Conservation (phyloP, 768 basidiomycete genomes). For the Galerina sulciceps region DNA sequence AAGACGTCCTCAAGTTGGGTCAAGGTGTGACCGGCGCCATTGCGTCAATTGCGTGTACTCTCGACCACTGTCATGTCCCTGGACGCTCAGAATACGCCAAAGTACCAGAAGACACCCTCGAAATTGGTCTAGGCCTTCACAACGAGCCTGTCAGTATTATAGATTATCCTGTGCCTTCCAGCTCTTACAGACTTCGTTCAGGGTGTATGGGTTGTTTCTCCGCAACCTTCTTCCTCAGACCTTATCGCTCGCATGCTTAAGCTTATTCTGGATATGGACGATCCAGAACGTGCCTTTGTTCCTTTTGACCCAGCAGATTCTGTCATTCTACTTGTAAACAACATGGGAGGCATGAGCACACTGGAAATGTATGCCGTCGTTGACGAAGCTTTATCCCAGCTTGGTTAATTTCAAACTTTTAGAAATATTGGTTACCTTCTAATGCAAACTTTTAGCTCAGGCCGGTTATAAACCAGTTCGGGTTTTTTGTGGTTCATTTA, state of each 20-base stretch:
- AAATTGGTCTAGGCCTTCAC: slow-evolving; percentile 2
- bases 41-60: slow-evolving; percentile 2
- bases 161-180: neutral
- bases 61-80: slow-evolving; percentile 2
- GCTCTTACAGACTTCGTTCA: neutral
- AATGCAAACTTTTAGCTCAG: neutral
- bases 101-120: neutral
- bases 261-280: slow-evolving; percentile 1
- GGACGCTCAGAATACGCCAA: slow-evolving; percentile 2
- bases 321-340: neutral
- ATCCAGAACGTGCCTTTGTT: slow-evolving; percentile 2
- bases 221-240: slow-evolving; percentile 1
- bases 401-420: neutral
- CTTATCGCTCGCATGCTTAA: slow-evolving; percentile 1
- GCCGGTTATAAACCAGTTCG: neutral
- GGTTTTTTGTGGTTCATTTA: neutral
- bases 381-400: neutral
- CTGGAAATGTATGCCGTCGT: slow-evolving; percentile 2
- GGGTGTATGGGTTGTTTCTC: slow-evolving; percentile 4
- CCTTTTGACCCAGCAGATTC: neutral
- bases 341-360: slow-evolving; percentile 4
- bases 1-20: neutral
- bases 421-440: neutral
- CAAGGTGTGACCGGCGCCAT: slow-evolving; percentile 1
- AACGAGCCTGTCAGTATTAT: slow-evolving; percentile 2